Base-by-base conservation (phyloP, 2,329 filamentous ascomycete genomes). In the Thelonectria discophora region DNA sequence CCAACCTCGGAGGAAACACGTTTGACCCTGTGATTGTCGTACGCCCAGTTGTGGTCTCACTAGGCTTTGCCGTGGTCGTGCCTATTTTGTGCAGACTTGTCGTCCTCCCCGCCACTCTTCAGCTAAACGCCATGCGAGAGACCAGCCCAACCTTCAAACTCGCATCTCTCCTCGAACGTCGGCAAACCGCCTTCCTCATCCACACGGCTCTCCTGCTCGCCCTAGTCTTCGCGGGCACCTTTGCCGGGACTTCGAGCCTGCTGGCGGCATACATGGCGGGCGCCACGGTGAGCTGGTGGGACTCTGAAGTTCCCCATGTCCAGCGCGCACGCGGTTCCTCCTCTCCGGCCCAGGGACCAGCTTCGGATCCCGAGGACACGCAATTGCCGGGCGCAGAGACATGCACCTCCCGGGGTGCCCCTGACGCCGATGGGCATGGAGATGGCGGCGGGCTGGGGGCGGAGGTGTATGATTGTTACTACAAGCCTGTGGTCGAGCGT, bases 251-350 rank as follows among this genome's bases (percentile, higher is more conserved):
- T 0, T 90, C 88, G 0, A 84, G 83, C 46, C 75, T 90, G 0
- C 84, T 90, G 57, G 85, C 86, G 5, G 85, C 88, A 0, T 90
- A 89, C 74, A 77, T 89, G 15, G 83, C 88, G 1, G 88, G 88
- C 1, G 82, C 85, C 0, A 73, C 76, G 3, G 80, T 87, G 12
- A 85, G 82, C 53, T 90, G 87, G 87, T 88, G 86, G 85, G 83
- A 86, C 48, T 71, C 71, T 2, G 72, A 77, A 30, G 68, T 75
- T 21, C 64, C 70, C 10, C 75, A 76, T 30, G 45, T 40, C 17
- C 50, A 2, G 5, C 13, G 5, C 46, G 20, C 7, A 17, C 13
- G 11, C 10, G 24, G 24, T 37, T 21, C 10, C 15, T 3, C 48
- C 32, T 11, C 39, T 9, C 2, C 43, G 30, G 45, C 39, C 12